Evolutionary conservation across 352 stramenopile genomes (phyloP).

Genomic region (Phytophthora agathidicida): DNA sequence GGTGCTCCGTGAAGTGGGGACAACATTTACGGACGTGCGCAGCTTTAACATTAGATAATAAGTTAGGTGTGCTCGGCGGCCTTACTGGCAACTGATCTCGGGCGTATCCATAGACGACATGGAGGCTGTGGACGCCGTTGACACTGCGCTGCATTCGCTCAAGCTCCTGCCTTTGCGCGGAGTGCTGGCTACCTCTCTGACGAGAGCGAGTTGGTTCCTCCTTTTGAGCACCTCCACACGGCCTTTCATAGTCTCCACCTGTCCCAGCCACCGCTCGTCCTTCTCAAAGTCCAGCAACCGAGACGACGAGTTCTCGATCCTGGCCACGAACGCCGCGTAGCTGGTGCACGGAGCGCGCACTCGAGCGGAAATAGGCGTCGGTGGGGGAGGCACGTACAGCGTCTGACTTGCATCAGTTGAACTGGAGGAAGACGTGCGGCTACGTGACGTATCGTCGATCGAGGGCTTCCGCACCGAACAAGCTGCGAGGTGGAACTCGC

Average conservation of each 20-base stretch:
- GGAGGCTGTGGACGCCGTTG: slow-evolving; percentile 37
- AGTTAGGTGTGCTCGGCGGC: slow-evolving; percentile 29
- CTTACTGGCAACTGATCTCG: slow-evolving; percentile 31
- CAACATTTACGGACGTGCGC: slow-evolving; percentile 32
- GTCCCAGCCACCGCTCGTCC: slow-evolving; percentile 37
- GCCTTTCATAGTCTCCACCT: slow-evolving; percentile 37
- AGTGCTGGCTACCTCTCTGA: slow-evolving; percentile 21
- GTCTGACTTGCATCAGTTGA: slow-evolving; percentile 8
- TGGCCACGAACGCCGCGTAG: slow-evolving; percentile 37
- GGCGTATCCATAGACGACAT: slow-evolving; percentile 37
- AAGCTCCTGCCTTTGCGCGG: slow-evolving; percentile 36
- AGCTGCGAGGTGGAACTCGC: slow-evolving; percentile 24
- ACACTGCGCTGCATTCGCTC: slow-evolving; percentile 43
- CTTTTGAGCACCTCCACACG: slow-evolving; percentile 39
- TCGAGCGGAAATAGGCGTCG: slow-evolving; percentile 26
- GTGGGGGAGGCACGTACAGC: slow-evolving; percentile 21
- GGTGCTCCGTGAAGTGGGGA: background rate
- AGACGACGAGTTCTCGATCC: slow-evolving; percentile 38
- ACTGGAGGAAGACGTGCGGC: slow-evolving; percentile 4
- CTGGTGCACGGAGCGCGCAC: slow-evolving; percentile 25
- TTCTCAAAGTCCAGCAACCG: slow-evolving; percentile 42
- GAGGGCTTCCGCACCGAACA: slow-evolving; percentile 20
- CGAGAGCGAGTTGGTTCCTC: slow-evolving; percentile 26
- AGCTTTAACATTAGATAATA: slow-evolving; percentile 45
- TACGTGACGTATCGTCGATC: background rate